phyloP scores from a whole-genome alignment of 2,329 filamentous ascomycete genomes.

The Phaeosphaeria sp. region DNA sequence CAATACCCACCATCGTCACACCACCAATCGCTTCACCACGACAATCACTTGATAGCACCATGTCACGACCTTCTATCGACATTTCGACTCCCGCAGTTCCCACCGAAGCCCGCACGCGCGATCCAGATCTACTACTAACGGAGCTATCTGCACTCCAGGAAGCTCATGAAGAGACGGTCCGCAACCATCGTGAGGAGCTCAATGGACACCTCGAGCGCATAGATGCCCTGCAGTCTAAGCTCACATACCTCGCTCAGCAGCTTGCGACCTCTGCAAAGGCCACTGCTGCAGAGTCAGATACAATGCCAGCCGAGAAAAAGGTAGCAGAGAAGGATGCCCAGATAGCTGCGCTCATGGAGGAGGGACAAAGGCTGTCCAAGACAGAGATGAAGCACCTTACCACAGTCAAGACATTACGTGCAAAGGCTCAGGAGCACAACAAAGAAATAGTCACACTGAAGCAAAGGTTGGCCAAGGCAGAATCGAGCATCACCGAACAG shows the following conservation, averaged over 20 bases:
- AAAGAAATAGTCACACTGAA: slow-evolving; percentile 61
- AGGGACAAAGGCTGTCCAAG: slow-evolving; percentile 86
- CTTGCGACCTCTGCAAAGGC: slow-evolving; percentile 77
- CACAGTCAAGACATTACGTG: slow-evolving; percentile 79
- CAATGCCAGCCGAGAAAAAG: slow-evolving; percentile 67
- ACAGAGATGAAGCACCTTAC: slow-evolving; percentile 84
- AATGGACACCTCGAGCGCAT: slow-evolving; percentile 86
- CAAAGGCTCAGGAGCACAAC: slow-evolving; percentile 59
- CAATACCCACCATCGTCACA: slow-evolving; percentile 41
- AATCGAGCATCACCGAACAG: slow-evolving; percentile 68
- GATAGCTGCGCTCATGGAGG: slow-evolving; percentile 87
- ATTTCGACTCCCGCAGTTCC: slow-evolving; percentile 44
- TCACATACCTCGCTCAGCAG: slow-evolving; percentile 85
- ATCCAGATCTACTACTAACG: slow-evolving; percentile 48
- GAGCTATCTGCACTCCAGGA: slow-evolving; percentile 58
- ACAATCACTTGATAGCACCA: slow-evolving; percentile 42
- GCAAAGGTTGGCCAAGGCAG: slow-evolving; percentile 68
- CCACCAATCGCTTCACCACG: slow-evolving; percentile 38
- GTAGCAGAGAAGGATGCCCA: slow-evolving; percentile 89
- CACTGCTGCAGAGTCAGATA: slow-evolving; percentile 57
- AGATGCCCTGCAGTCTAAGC: slow-evolving; percentile 88
- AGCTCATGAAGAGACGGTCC: slow-evolving; percentile 59
- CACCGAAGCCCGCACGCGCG: slow-evolving; percentile 20
- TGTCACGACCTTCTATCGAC: slow-evolving; percentile 41
- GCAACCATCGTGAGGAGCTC: slow-evolving; percentile 79